Percentiles rank a stretch among this genome's conserved stretches.
These are phyloP conservation scores for Diaporthe vexans DNA, from an alignment of 2,329 filamentous ascomycete genomes.

Conservation along the genomic window DNA sequence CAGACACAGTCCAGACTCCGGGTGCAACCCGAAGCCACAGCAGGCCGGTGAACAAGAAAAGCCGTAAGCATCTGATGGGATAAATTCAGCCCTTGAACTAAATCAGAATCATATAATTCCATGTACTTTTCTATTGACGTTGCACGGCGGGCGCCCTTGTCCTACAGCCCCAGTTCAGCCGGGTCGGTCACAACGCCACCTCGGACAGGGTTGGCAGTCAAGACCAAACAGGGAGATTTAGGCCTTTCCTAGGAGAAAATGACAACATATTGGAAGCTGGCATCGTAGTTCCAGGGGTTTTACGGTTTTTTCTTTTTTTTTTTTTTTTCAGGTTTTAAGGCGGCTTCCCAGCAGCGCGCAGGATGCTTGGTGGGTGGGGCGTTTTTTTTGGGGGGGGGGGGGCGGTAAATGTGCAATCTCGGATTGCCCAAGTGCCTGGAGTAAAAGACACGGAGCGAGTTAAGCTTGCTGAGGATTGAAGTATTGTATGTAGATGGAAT, in stretches of 20 bases:
- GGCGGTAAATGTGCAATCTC: neutral
- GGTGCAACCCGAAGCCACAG: constrained; percentile 13
- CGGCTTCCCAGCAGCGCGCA: neutral
- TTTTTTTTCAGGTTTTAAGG: no score
- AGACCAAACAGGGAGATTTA: neutral
- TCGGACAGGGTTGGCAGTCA: neutral
- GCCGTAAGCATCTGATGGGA: neutral
- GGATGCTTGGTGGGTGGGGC: neutral
- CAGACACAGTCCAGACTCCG: neutral
- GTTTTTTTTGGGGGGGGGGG: neutral
- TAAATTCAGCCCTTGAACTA: neutral
- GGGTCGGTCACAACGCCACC: neutral
- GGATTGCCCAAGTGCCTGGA: neutral
- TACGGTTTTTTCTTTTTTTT: no score
- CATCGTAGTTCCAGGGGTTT: no score
- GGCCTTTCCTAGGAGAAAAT: neutral
- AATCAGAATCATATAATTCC: neutral
- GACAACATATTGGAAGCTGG: neutral
- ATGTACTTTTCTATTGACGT: neutral
- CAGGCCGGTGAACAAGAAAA: neutral
- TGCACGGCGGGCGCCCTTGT: neutral
- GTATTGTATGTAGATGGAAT: neutral
- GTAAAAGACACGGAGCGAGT: neutral
- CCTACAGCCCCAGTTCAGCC: neutral
- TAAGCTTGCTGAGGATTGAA: neutral